These are phyloP conservation scores for Halocafeteria seosinensis DNA, from an alignment of 108 stramenopile genomes.

Conservation along the genomic window DNA sequence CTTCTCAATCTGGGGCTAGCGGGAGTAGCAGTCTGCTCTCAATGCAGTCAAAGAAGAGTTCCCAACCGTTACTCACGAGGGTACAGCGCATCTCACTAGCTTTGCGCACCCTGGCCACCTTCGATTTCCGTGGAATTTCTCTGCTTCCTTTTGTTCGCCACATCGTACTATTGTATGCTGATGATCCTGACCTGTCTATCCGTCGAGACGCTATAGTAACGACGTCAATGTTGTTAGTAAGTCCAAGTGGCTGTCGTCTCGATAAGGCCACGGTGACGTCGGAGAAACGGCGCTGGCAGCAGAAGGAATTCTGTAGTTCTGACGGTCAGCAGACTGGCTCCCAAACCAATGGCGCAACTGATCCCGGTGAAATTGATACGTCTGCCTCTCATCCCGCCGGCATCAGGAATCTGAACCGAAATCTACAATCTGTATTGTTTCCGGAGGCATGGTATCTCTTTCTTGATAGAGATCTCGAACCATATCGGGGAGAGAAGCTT, in stretches of 20 bases:
- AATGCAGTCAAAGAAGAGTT: background rate
- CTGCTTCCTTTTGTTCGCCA: conserved; percentile 1
- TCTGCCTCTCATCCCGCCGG: background rate
- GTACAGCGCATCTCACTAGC: background rate
- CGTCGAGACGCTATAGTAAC: background rate
- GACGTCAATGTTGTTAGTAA: background rate
- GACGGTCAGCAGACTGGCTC: no score
- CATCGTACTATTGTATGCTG: background rate
- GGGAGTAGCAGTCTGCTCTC: no score
- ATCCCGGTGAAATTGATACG: no score
- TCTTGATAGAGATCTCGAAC: no score
- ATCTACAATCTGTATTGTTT: background rate
- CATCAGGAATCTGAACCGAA: background rate
- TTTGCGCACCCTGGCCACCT: background rate
- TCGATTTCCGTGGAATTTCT: background rate
- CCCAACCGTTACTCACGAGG: background rate
- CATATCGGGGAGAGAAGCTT: no score
- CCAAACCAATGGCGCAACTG: no score
- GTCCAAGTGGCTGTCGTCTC: no score
- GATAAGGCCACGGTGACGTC: no score
- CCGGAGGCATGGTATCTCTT: no score
- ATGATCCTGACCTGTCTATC: background rate
- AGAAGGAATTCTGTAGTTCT: no score
- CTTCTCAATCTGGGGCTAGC: background rate
- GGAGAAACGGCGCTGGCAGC: background rate